phyloP scores from a whole-genome alignment of 1,139 yeast genomes.

The Groenewaldozyma sp. region DNA sequence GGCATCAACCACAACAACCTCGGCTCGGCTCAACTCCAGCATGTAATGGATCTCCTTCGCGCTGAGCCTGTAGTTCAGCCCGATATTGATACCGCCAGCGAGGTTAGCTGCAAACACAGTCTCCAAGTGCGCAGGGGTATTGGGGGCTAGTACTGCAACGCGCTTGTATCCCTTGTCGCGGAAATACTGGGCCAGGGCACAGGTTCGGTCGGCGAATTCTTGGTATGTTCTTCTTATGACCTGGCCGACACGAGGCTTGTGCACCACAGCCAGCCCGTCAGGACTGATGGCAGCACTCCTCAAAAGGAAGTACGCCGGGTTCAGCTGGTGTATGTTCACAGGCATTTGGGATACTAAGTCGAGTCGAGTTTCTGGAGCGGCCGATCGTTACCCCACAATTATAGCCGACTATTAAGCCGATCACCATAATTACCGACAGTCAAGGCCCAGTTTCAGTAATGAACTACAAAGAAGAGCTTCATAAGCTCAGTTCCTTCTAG shows the following conservation, averaged over 20 bases:
- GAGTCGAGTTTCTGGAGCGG: too few relatives aligned
- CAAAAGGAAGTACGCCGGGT: constrained; percentile 31
- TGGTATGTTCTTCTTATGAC: constrained; percentile 23
- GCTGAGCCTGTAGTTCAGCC: constrained; percentile 30
- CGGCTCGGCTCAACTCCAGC: constrained; percentile 28
- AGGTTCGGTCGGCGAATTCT: constrained; percentile 26
- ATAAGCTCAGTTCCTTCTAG: too few relatives aligned
- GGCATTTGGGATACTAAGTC: too few relatives aligned
- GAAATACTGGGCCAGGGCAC: constrained; percentile 27
- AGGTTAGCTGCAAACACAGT: constrained; percentile 30
- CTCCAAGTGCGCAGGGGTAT: constrained; percentile 34
- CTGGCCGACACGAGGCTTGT: constrained; percentile 21
- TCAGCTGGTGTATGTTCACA: constrained; percentile 24
- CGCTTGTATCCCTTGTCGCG: constrained; percentile 21
- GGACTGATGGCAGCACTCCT: constrained; percentile 32
- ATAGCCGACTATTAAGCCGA: too few relatives aligned
- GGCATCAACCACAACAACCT: constrained; percentile 28
- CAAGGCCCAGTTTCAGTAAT: too few relatives aligned
- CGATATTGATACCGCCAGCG: constrained; percentile 29
- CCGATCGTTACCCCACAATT: too few relatives aligned
- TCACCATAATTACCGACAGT: too few relatives aligned
- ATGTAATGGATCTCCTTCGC: constrained; percentile 28
- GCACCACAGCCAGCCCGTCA: constrained; percentile 27
- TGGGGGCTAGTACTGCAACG: constrained; percentile 30
- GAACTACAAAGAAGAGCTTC: too few relatives aligned